Percentiles rank a stretch among this genome's conserved stretches.
Conservation (phyloP, 2,329 filamentous ascomycete species). For the Fusarium pilosicola region DNA sequence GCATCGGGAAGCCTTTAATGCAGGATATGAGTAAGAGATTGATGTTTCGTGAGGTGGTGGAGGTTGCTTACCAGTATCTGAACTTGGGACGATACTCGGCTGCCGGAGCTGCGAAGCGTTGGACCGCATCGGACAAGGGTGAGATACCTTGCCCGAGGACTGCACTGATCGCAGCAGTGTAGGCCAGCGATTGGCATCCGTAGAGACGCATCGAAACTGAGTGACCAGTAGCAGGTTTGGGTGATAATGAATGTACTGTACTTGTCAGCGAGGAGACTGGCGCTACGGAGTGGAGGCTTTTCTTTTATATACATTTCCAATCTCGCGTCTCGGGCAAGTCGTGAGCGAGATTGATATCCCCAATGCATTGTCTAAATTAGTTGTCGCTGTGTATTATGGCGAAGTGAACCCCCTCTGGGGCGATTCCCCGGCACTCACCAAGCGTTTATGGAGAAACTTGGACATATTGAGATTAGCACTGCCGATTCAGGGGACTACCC, state of each 20-base stretch:
- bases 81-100: neutral
- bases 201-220: neutral
- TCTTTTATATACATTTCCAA: neutral
- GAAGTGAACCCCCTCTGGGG: neutral
- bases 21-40: neutral
- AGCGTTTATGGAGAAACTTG: neutral
- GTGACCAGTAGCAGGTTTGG: neutral
- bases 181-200: neutral
- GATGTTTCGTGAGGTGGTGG: neutral
- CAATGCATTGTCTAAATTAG: neutral
- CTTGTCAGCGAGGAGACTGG: neutral
- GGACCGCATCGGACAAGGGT: neutral
- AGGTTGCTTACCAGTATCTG: neutral
- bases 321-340: neutral
- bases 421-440: neutral
- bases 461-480: neutral
- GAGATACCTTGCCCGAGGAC: neutral
- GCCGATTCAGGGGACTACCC: neutral
- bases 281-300: neutral
- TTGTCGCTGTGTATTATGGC: neutral
- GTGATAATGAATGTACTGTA: neutral
- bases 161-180: accelerated
- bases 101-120: neutral
- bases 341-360: neutral
- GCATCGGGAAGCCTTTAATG: neutral